Evolutionary conservation across 1,284 basidiomycete genomes (phyloP).

Genomic region (Mycena citricolor): DNA sequence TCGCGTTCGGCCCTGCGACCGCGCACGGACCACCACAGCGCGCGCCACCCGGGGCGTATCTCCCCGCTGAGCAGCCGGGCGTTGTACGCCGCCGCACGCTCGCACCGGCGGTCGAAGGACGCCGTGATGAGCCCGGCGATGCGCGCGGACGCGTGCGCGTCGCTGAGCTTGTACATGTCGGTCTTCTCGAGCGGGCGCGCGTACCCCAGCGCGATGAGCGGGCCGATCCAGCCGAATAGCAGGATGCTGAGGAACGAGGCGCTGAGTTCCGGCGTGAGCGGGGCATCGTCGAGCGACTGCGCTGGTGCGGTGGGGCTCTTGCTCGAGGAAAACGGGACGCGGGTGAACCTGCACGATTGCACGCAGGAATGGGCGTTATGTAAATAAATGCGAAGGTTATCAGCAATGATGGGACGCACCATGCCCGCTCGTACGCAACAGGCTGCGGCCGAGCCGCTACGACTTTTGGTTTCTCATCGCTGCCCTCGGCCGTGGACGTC

Average conservation of each 20-base stretch:
- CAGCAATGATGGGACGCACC: too few relatives aligned
- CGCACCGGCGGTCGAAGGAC: conserved; percentile 64
- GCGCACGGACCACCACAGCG: conserved; percentile 60
- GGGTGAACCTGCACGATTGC: conserved; percentile 29
- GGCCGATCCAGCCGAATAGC: conserved; percentile 72
- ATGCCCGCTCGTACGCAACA: conserved; percentile 12
- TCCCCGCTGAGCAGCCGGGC: conserved; percentile 61
- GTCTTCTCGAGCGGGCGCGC: conserved; percentile 77
- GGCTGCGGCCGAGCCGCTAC: too few relatives aligned
- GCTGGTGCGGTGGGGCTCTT: conserved; percentile 41
- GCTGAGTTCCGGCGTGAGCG: conserved; percentile 46
- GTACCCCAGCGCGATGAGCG: conserved; percentile 68
- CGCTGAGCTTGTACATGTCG: conserved; percentile 84
- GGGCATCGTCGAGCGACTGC: conserved; percentile 45
- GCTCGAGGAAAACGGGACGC: conserved; percentile 39
- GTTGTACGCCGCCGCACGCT: conserved; percentile 71
- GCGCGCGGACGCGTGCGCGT: conserved; percentile 52
- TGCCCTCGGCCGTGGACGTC: conserved; percentile 7
- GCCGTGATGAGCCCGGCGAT: conserved; percentile 64
- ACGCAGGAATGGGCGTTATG: neutral
- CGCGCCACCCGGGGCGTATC: conserved; percentile 53
- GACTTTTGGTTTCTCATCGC: conserved; percentile 13
- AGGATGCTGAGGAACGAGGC: conserved; percentile 43
- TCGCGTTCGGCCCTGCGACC: conserved; percentile 55
- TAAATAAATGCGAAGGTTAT: neutral